phyloP scores from a whole-genome alignment of 164 flowering plant species.

The Chloranthus sessilifolius region DNA sequence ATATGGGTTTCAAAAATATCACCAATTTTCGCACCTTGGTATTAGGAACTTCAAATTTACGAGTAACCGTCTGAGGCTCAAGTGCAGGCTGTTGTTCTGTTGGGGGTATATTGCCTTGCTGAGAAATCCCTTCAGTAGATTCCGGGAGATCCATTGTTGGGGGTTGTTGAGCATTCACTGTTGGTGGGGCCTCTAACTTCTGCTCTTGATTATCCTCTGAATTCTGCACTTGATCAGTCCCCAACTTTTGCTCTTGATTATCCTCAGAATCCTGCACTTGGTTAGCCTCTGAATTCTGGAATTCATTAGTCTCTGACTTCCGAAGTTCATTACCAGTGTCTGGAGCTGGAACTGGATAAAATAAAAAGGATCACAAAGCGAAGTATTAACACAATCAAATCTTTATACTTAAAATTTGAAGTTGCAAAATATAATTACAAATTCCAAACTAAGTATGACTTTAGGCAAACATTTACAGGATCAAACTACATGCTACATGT shows the following conservation, averaged over 20 bases:
- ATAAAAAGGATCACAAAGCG: too few species aligned
- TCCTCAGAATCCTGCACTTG: conserved; percentile 12
- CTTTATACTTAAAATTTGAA: too few species aligned
- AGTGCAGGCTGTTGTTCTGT: conserved; percentile 17
- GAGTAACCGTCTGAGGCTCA: conserved; percentile 25
- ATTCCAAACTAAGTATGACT: too few species aligned
- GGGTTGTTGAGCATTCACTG: conserved; percentile 16
- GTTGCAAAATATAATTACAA: too few species aligned
- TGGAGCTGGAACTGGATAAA: conserved; percentile 30
- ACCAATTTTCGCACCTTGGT: conserved; percentile 48
- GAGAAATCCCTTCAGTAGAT: conserved; percentile 17
- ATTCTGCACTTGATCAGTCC: conserved; percentile 15
- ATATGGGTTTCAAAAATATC: too few species aligned
- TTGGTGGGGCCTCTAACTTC: conserved; percentile 11
- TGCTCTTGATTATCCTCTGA: conserved; percentile 3
- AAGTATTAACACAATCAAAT: too few species aligned
- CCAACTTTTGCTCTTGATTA: conserved; percentile 1
- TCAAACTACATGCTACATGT: too few species aligned
- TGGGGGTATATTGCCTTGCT: conserved; percentile 27
- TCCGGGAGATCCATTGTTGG: conserved; percentile 8
- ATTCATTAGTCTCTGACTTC: conserved; percentile 9
- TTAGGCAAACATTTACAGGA: too few species aligned
- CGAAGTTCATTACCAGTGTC: conserved; percentile 39
- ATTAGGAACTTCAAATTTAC: conserved; percentile 84
- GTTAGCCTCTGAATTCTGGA: conserved; percentile 12